Base-by-base conservation (phyloP, 225 moss, liverwort and hornwort genomes). In the Pseudisothecium myosuroides region DNA sequence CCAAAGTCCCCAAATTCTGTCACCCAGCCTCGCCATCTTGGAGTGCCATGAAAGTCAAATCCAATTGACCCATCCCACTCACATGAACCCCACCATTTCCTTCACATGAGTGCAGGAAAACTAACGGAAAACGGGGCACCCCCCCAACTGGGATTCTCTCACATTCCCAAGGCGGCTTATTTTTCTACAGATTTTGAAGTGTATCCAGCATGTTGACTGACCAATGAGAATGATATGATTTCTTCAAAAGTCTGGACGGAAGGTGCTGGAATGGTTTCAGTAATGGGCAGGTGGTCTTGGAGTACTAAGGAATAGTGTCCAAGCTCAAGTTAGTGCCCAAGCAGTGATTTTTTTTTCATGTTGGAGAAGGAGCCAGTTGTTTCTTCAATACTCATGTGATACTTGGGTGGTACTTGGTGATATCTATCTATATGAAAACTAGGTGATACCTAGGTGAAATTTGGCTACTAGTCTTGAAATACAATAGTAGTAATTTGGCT, bases 111-210 rank as follows among this genome's bases (percentile, higher is more conserved):
- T 9, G 9, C 32, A 32, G 41, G 58, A 22, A 72, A 43, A 32
- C 10, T 0, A 28, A 67, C 11, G 0, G 6, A 47, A 3, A 12
- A 36, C n/a, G n/a, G n/a, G 14, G 4, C 24, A 34, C 5, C 55
- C 78, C 56, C 22, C 26, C 21, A 50, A 72, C 72, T 85, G 85
- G 17, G 59, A 72, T 59, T 59, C 24, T 36, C 85, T 73, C 72
- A 71, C 55, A 69, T 56, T 56, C 41, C 43, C 32, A 12, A 41
- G 56, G 56, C 41, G 23, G 71, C 5, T 1, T 29, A 56, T 84
- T 22, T 69, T 71, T 14, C 56, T 43, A 43, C 23, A 32, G 16
- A 58, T 22, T 56, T 84, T 41, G 68, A 36, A 54, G 83, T 2
- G 28, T 2, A 67, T 65, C 28, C n/a, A 29, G 20, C 19, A 4